Percentiles rank a stretch among this genome's conserved stretches.
These are phyloP conservation scores for Aureobasidium mangrovei DNA, from an alignment of 2,329 filamentous ascomycete genomes.

Conservation along the genomic window DNA sequence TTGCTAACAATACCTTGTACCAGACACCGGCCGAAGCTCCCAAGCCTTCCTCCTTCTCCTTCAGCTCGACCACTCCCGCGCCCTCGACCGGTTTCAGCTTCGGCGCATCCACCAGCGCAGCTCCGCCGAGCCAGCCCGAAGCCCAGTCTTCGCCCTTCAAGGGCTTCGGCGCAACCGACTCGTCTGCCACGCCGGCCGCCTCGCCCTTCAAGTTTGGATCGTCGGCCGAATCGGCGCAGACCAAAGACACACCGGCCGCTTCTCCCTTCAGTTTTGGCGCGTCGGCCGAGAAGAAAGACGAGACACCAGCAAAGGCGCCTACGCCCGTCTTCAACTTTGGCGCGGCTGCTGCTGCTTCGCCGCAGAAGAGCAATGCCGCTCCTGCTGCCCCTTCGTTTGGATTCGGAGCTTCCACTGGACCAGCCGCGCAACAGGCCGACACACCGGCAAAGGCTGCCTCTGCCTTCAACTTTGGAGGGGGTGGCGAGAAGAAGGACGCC, in stretches of 20 bases:
- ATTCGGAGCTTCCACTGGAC: neutral
- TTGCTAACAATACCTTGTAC: neutral
- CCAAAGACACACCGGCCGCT: neutral
- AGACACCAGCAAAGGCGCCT: neutral
- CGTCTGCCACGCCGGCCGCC: neutral
- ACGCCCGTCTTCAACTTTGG: neutral
- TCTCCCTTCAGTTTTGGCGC: neutral
- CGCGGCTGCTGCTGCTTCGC: neutral
- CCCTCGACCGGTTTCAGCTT: neutral
- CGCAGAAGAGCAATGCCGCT: neutral
- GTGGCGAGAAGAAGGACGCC: neutral
- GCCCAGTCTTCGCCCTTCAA: constrained; percentile 6
- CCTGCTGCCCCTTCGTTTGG: neutral
- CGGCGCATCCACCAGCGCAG: neutral
- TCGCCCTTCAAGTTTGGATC: constrained; percentile 4
- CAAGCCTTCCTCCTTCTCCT: neutral
- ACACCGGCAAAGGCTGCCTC: neutral
- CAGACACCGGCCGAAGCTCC: constrained; percentile 1
- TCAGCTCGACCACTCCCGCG: neutral
- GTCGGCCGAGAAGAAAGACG: neutral
- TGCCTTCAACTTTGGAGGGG: constrained; percentile 2
- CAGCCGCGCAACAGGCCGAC: neutral
- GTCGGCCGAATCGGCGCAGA: neutral
- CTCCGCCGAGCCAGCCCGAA: neutral
- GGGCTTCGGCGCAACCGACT: neutral